A percentile compares a stretch with the other conserved stretches of the same genome.
These are phyloP conservation scores for Fusarium udum DNA, from an alignment of 2,329 filamentous ascomycete species.

Conservation along the genomic window DNA sequence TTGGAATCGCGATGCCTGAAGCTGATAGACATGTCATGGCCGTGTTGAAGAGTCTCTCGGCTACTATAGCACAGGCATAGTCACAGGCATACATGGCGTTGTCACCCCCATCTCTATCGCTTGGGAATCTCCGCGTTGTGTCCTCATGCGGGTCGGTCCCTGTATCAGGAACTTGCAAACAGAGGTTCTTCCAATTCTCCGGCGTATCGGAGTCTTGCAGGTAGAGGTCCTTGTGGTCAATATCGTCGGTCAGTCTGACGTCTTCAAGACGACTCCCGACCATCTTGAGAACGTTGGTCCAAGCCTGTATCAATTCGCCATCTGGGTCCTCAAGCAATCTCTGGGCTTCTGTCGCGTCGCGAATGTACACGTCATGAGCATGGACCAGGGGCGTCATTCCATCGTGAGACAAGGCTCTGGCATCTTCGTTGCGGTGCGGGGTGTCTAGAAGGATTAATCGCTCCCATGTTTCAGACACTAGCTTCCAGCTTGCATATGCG, in stretches of 20 bases:
- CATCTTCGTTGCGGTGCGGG: neutral
- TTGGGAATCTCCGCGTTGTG: fast-evolving
- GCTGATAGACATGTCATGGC: neutral
- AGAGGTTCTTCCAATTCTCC: neutral
- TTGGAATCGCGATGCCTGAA: neutral
- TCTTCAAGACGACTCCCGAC: neutral
- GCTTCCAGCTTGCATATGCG: neutral
- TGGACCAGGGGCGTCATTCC: neutral
- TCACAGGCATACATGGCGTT: neutral
- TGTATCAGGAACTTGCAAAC: neutral
- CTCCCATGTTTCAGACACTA: neutral
- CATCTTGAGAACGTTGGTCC: neutral
- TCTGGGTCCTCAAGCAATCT: neutral
- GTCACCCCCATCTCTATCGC: neutral
- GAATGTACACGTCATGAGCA: neutral
- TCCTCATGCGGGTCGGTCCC: neutral
- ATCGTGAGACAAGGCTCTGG: too few species aligned
- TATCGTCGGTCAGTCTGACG: fast-evolving
- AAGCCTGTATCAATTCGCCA: neutral
- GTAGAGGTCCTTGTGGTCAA: neutral
- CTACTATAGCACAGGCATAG: neutral
- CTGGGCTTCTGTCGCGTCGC: neutral
- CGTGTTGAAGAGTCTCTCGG: neutral
- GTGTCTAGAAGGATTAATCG: neutral
- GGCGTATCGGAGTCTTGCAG: neutral